phyloP scores from a whole-genome alignment of 257 asterid genomes.

The Euphrasia confusa region DNA sequence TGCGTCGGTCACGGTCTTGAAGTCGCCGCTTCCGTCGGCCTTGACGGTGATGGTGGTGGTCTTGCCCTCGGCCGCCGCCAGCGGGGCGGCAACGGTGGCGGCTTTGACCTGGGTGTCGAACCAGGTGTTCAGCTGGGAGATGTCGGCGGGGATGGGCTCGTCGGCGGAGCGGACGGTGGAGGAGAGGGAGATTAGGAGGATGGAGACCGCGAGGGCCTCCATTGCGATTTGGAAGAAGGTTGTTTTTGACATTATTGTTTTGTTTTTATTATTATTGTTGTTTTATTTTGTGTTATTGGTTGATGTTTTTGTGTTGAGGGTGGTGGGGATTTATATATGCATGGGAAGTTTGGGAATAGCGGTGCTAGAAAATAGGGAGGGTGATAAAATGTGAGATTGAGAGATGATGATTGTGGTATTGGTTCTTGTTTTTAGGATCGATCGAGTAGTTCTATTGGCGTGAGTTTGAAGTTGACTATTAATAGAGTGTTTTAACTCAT shows the following conservation, averaged over 20 bases:
- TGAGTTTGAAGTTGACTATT: no score
- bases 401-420: no score
- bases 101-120: conserved; percentile 31
- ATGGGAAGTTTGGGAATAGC: no score
- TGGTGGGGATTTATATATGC: background rate
- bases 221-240: conserved; percentile 3
- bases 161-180: conserved; percentile 16
- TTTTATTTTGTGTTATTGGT: background rate
- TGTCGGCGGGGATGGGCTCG: conserved; percentile 38
- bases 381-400: no score
- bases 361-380: no score
- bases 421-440: no score
- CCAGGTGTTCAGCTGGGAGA: conserved; percentile 39
- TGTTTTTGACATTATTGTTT: background rate
- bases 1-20: conserved; percentile 62
- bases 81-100: conserved; percentile 27
- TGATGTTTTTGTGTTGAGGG: background rate
- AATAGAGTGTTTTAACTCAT: no score
- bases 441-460: no score
- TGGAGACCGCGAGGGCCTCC: conserved; percentile 9
- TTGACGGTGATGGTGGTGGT: conserved; percentile 35
- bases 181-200: conserved; percentile 28
- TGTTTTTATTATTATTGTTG: background rate
- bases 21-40: conserved; percentile 51
- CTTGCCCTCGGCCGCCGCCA: conserved; percentile 32